These are phyloP conservation scores for Durusdinium trenchii DNA, from an alignment of 73 alveolate genomes.

Conservation along the genomic window DNA sequence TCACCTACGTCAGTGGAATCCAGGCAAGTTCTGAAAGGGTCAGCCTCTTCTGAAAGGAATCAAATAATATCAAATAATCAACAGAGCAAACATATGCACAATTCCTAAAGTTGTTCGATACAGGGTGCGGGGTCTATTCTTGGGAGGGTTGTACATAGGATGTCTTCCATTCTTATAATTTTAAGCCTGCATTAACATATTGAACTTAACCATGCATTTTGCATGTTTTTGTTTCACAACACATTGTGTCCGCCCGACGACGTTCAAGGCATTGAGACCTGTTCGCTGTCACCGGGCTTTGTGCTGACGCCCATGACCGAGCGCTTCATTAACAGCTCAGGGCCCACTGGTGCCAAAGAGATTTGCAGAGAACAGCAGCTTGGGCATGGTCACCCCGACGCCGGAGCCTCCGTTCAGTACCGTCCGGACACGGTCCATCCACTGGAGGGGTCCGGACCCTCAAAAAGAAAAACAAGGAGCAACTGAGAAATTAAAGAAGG, in stretches of 20 bases:
- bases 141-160: background rate
- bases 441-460: background rate
- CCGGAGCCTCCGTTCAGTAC: background rate
- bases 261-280: constrained; percentile 26
- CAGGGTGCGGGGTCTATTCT: background rate
- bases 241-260: background rate
- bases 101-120: too few relatives aligned
- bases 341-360: background rate
- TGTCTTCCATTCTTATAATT: background rate
- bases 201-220: too few relatives aligned
- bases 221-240: too few relatives aligned
- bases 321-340: background rate
- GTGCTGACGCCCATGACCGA: constrained; percentile 62
- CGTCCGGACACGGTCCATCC: background rate
- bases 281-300: constrained; percentile 87
- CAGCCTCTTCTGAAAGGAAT: too few relatives aligned
- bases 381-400: background rate
- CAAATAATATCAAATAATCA: too few relatives aligned
- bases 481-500: background rate
- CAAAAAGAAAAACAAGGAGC: background rate
- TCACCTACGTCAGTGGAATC: too few relatives aligned
- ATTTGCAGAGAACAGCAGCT: background rate
- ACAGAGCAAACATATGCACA: too few relatives aligned
- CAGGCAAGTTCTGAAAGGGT: too few relatives aligned
- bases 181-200: too few relatives aligned